A percentile compares a stretch with the other conserved stretches of the same genome.
phyloP scores from a whole-genome alignment of 768 basidiomycete species.

The Podaxis rugospora region DNA sequence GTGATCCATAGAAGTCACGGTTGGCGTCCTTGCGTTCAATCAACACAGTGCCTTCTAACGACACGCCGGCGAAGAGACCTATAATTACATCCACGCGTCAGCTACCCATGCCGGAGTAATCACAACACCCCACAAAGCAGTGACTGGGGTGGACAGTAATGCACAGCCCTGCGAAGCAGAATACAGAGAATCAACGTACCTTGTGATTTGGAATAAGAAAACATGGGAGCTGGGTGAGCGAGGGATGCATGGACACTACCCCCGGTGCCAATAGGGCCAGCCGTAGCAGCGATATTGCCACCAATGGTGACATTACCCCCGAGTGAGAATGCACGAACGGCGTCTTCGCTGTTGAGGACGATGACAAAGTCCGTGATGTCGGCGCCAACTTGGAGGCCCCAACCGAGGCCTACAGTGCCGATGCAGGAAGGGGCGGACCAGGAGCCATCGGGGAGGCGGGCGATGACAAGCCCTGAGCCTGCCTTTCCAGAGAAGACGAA shows the following conservation, averaged over 20 bases:
- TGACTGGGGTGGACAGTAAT: neutral
- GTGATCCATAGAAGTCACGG: constrained; percentile 92
- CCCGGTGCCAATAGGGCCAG: constrained; percentile 93
- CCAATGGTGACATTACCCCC: constrained; percentile 97
- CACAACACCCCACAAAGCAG: neutral
- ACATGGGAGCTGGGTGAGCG: constrained; percentile 95
- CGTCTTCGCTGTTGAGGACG: constrained; percentile 95
- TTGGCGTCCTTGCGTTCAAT: constrained; percentile 97
- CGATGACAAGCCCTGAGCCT: constrained; percentile 89
- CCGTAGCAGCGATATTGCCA: constrained; percentile 78
- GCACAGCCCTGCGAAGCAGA: neutral
- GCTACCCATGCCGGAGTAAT: neutral
- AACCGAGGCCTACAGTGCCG: constrained; percentile 90
- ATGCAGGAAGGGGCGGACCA: constrained; percentile 98
- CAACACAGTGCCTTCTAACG: constrained; percentile 89
- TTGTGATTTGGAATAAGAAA: constrained; percentile 94
- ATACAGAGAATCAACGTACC: constrained; percentile 43
- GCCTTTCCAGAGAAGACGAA: constrained; percentile 96
- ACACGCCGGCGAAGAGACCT: constrained; percentile 94
- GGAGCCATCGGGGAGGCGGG: constrained; percentile 89
- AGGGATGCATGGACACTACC: constrained; percentile 83
- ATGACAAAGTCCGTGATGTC: constrained; percentile 96
- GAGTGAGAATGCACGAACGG: constrained; percentile 90
- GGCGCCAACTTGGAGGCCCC: constrained; percentile 94
- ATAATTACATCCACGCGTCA: constrained; percentile 4